Base-by-base conservation (phyloP, 2,329 filamentous ascomycete genomes). In the Dothideomycetidae sp. region DNA sequence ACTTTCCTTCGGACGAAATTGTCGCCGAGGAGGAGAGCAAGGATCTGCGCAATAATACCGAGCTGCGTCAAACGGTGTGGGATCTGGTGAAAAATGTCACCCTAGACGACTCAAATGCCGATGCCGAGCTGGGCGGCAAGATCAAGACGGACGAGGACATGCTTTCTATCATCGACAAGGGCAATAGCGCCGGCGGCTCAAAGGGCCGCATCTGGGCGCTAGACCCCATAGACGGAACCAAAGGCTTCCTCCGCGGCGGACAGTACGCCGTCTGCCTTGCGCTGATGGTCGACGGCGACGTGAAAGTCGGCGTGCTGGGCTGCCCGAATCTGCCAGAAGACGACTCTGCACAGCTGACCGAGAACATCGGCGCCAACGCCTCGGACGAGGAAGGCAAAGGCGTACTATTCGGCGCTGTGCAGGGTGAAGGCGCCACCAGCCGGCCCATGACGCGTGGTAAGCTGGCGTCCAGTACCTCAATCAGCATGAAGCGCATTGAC, bases 141-240 rank as follows among this genome's bases (percentile, higher is more conserved):
- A 66, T 86, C 47, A 60, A 70, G 53, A 72, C 66, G 48, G 71
- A 74, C 41, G 75, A 83, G 41, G 64, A 67, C 47, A 74, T 75
- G 71, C 56, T 73, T 44, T 63, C 71, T 35, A 66, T 68, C 19
- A 68, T 75, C 43, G 71, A 74, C 48, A 59, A 63, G 45, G 71
- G 71, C 19, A 72, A 71, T 54, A 82, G 77, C 59, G 61, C 71
- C 40, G 84, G 84, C 42, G 84, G 84, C 17, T 58, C 63, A 43
- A 69, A 66, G 46, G 85, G 84, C 44, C 71, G 90, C 48, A 83
- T 96, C 58, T 98, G 90, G 90, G 82, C 88, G 29, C 76, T 98
- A 40, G 90, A 98, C 60, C 90, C 90, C 42, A 94, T 98, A 45
- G 90, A 98, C 59, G 90, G 90, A 47, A 98, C 90, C 37, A 93